These are phyloP conservation scores for Didymella arachidicola DNA, from an alignment of 2,329 filamentous ascomycete species.

Conservation along the genomic window DNA sequence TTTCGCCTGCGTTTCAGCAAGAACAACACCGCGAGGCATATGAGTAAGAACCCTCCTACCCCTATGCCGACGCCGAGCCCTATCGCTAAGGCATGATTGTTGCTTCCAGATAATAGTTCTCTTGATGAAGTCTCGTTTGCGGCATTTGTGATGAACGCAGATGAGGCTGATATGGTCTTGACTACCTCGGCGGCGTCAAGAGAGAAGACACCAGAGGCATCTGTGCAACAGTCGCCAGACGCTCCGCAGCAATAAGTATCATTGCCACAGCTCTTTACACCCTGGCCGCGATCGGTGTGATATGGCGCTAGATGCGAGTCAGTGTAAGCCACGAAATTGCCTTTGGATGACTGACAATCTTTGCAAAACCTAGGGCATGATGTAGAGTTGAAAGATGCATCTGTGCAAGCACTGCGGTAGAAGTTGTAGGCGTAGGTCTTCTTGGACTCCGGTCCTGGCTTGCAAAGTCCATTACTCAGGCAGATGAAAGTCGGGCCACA, in stretches of 20 bases:
- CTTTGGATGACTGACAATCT: constrained; percentile 24
- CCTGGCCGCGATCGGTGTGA: constrained; percentile 25
- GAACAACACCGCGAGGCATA: constrained; percentile 20
- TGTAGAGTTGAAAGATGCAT: constrained; percentile 30
- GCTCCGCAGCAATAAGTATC: constrained; percentile 31
- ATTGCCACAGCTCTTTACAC: constrained; percentile 27
- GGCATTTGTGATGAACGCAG: constrained; percentile 16
- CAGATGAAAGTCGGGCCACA: constrained; percentile 36
- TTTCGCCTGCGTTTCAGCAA: constrained; percentile 8
- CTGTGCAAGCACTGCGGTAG: constrained; percentile 35
- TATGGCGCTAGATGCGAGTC: constrained; percentile 15
- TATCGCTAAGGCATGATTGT: constrained; percentile 23
- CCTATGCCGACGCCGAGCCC: constrained; percentile 33
- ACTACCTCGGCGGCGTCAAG: constrained; percentile 23
- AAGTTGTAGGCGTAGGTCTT: constrained; percentile 27
- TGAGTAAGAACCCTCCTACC: constrained; percentile 20
- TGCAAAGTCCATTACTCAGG: constrained; percentile 32
- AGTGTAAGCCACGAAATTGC: constrained; percentile 2
- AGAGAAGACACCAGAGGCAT: constrained; percentile 26
- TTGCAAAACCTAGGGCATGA: constrained; percentile 30
- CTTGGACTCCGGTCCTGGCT: constrained; percentile 25
- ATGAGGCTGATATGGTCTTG: constrained; percentile 26
- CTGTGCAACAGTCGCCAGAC: constrained; percentile 30
- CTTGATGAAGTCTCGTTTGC: constrained; percentile 10
- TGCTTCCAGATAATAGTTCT: neutral